Conservation (phyloP, 176 grass and related monocot species). For the Aegilops bicornis region DNA sequence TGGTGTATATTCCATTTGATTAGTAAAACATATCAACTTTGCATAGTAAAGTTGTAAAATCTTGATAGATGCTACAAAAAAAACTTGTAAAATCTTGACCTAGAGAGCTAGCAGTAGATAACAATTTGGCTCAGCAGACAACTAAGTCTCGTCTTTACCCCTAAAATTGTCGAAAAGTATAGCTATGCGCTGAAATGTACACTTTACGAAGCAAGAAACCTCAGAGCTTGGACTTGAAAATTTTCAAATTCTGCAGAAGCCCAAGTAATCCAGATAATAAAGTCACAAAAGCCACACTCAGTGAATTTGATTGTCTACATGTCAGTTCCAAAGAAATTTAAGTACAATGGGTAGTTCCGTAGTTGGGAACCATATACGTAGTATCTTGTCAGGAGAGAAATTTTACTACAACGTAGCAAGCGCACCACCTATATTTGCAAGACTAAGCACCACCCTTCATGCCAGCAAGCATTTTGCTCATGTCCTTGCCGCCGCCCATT, state of each 20-base stretch:
- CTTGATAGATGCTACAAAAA: no score
- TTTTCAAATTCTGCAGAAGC: background rate
- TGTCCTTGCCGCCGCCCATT: slow-evolving; percentile 44
- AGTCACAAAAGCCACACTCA: no score
- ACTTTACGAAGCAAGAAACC: no score
- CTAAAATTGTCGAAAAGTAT: no score
- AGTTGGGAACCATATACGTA: background rate
- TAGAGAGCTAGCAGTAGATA: no score
- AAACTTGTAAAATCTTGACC: no score
- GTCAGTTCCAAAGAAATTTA: background rate
- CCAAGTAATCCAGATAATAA: background rate
- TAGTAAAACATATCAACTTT: no score
- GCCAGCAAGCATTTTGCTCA: slow-evolving; percentile 38
- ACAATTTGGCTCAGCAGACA: no score
- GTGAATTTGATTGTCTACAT: background rate
- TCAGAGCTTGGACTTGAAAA: background rate
- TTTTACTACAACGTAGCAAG: background rate
- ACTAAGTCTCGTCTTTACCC: no score
- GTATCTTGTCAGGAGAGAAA: background rate
- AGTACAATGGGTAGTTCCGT: background rate
- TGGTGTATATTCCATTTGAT: no score
- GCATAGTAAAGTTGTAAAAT: no score
- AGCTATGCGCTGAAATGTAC: no score
- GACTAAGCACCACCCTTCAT: slow-evolving; percentile 4
- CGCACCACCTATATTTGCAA: background rate